Percentiles rank a stretch among this genome's conserved stretches.
These are phyloP conservation scores for Diaporthe ilicicola DNA, from an alignment of 2,329 filamentous ascomycete species.

Conservation along the genomic window DNA sequence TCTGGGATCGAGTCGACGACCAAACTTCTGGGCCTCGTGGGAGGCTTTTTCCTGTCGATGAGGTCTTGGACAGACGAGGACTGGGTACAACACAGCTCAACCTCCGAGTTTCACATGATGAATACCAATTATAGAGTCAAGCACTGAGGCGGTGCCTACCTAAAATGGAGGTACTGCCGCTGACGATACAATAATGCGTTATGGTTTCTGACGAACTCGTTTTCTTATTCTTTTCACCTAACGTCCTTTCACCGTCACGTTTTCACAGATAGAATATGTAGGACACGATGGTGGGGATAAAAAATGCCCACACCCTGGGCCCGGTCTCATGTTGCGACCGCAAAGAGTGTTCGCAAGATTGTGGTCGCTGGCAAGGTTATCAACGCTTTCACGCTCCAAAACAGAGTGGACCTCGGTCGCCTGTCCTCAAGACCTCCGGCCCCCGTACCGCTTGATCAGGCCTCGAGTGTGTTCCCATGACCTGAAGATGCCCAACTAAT, in stretches of 20 bases:
- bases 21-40: conserved; percentile 47
- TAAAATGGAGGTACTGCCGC: conserved; percentile 49
- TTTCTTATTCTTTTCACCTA: background rate
- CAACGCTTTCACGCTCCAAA: background rate
- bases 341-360: background rate
- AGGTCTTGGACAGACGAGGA: conserved; percentile 38
- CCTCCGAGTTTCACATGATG: conserved; percentile 78
- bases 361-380: background rate
- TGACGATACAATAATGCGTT: conserved; percentile 55
- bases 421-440: background rate
- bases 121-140: conserved; percentile 98
- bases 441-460: background rate
- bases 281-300: background rate
- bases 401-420: background rate
- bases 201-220: conserved; percentile 50
- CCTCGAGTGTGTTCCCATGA: too few species aligned
- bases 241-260: background rate
- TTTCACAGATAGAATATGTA: background rate
- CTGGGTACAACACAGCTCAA: conserved; percentile 31
- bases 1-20: conserved; percentile 58
- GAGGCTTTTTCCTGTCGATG: conserved; percentile 43
- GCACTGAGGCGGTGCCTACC: conserved; percentile 76
- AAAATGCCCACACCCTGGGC: background rate
- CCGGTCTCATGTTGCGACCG: background rate
- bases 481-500: background rate